These are phyloP conservation scores for Ceratobasidium sp. DNA, from an alignment of 1,284 basidiomycete species.

Conservation along the genomic window DNA sequence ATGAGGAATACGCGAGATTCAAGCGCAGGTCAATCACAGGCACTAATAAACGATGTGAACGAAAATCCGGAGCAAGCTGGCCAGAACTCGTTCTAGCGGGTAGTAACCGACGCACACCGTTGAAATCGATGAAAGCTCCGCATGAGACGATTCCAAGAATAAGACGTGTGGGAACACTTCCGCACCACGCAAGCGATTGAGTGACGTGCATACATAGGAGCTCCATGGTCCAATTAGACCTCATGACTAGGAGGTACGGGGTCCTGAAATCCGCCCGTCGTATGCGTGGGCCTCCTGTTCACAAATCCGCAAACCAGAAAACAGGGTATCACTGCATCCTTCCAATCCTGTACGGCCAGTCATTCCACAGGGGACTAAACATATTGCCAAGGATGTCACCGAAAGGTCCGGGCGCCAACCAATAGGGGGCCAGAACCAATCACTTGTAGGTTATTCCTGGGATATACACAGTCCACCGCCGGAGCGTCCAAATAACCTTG, in stretches of 20 bases:
- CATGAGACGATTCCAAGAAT: not conserved
- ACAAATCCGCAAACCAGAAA: not conserved
- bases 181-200: not conserved
- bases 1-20: slow-evolving; percentile 1
- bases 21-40: not conserved
- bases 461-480: not conserved
- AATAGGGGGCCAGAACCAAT: slow-evolving; percentile 12
- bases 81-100: not conserved
- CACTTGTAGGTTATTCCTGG: not conserved
- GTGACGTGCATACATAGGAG: not conserved
- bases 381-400: slow-evolving; percentile 16
- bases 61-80: not conserved
- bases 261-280: not conserved
- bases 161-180: slow-evolving; percentile 3
- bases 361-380: slow-evolving; percentile 14
- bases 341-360: slow-evolving; percentile 2
- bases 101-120: not conserved
- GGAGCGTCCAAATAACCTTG: not conserved
- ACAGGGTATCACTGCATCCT: not conserved
- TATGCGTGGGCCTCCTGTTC: not conserved
- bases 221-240: not conserved
- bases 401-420: not conserved
- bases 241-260: not conserved
- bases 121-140: not conserved
- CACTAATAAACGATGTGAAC: not conserved